phyloP scores from a whole-genome alignment of 495 filamentous ascomycete species.

The Cenococcum geophilum region DNA sequence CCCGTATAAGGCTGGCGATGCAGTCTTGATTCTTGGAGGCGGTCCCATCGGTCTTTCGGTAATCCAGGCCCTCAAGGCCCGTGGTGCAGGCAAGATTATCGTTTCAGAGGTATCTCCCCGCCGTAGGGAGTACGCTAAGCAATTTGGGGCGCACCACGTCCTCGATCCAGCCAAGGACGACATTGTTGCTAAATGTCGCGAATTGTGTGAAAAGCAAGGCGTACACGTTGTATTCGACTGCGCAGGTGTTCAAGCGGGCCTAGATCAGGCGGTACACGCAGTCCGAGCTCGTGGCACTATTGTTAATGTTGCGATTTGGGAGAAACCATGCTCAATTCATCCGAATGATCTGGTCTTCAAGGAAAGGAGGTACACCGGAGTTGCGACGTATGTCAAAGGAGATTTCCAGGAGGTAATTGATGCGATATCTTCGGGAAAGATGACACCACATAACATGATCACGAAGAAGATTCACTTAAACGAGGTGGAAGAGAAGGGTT shows the following conservation, averaged over 20 bases:
- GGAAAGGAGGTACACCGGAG: constrained; percentile 51
- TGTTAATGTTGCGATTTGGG: constrained; percentile 60
- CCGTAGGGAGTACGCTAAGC: constrained; percentile 46
- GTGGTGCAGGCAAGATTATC: constrained; percentile 48
- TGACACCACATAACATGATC: constrained; percentile 55
- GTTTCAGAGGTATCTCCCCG: constrained; percentile 49
- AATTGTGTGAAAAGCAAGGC: constrained; percentile 46
- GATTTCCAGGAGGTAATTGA: constrained; percentile 52
- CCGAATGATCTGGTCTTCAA: constrained; percentile 52
- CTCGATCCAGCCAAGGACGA: constrained; percentile 52
- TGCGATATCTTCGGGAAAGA: constrained; percentile 47
- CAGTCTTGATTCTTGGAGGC: constrained; percentile 52
- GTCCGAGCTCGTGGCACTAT: constrained; percentile 50
- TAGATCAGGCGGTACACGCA: constrained; percentile 47
- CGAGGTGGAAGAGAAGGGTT: constrained; percentile 53
- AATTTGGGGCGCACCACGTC: constrained; percentile 51
- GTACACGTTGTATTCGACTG: constrained; percentile 54
- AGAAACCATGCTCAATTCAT: constrained; percentile 44
- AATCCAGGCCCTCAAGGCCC: constrained; percentile 51
- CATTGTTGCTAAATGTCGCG: constrained; percentile 42
- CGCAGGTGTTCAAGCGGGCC: constrained; percentile 50
- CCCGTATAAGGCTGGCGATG: constrained; percentile 46
- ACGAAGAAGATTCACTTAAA: constrained; percentile 49
- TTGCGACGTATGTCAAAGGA: constrained; percentile 49
- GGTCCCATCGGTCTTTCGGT: constrained; percentile 60